Conservation (phyloP, 2,329 filamentous ascomycete species). For the Orbilia quercus region DNA sequence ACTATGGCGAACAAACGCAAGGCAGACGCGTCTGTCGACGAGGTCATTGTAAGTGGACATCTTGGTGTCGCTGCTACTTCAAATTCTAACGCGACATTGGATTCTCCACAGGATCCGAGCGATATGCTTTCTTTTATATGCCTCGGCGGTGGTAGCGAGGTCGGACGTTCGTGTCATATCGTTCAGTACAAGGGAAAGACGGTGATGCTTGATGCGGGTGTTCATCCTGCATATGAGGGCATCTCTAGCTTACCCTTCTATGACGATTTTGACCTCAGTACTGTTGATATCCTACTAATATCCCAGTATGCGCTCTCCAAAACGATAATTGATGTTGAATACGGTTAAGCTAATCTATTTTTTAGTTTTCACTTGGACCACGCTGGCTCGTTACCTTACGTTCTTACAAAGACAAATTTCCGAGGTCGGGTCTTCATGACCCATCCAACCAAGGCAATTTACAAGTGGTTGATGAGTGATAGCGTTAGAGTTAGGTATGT, state of each 20-base stretch:
- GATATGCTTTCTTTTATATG: constrained; percentile 96
- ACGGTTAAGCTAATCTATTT: constrained; percentile 44
- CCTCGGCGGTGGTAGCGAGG: constrained; percentile 94
- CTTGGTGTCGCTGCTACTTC: neutral
- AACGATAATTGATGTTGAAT: neutral
- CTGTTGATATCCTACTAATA: constrained; percentile 94
- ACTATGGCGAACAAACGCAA: constrained; percentile 94
- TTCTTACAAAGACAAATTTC: constrained; percentile 98
- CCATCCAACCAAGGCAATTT: constrained; percentile 98
- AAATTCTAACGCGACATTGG: constrained; percentile 12
- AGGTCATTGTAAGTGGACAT: constrained; percentile 73
- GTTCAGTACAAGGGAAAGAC: constrained; percentile 99
- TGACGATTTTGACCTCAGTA: constrained; percentile 97
- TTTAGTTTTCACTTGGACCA: constrained; percentile 96
- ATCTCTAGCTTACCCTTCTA: constrained; percentile 95
- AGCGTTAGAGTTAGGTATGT: constrained; percentile 84
- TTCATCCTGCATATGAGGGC: constrained; percentile 95
- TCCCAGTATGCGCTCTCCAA: constrained; percentile 76
- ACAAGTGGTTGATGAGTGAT: constrained; percentile 99
- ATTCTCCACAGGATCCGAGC: constrained; percentile 73
- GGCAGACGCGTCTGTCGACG: constrained; percentile 71
- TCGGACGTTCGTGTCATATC: constrained; percentile 96
- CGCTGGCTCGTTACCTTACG: constrained; percentile 97
- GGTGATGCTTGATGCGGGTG: constrained; percentile 98
- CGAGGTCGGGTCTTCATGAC: constrained; percentile 98